Conservation (phyloP, 2,329 filamentous ascomycete genomes). For the Allantophomopsis cytisporea region DNA sequence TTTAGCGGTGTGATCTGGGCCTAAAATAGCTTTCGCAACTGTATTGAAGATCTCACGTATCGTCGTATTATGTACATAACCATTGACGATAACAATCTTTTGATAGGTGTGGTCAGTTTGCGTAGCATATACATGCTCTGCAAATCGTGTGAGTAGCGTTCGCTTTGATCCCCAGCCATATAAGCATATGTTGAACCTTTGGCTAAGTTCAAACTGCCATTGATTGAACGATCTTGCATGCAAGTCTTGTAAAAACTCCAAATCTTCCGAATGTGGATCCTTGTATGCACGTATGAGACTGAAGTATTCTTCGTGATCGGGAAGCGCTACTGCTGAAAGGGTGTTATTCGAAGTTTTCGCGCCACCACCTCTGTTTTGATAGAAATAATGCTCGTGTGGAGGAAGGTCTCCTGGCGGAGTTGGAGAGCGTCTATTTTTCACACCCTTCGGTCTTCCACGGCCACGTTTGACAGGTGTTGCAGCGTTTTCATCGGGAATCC, state of each 20-base stretch:
- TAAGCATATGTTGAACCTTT: slow-evolving; percentile 79
- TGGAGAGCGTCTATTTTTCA: slow-evolving; percentile 38
- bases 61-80: slow-evolving; percentile 56
- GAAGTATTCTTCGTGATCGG: slow-evolving; percentile 91
- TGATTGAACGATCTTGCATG: slow-evolving; percentile 78
- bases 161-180: slow-evolving; percentile 92
- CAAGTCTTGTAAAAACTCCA: slow-evolving; percentile 57
- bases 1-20: slow-evolving; percentile 20
- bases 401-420: slow-evolving; percentile 62
- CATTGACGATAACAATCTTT: slow-evolving; percentile 75
- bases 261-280: slow-evolving; percentile 59
- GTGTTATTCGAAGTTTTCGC: slow-evolving; percentile 81
- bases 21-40: slow-evolving; percentile 48
- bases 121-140: slow-evolving; percentile 47
- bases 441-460: slow-evolving; percentile 27
- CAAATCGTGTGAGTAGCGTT: slow-evolving; percentile 60
- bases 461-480: slow-evolving; percentile 38
- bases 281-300: slow-evolving; percentile 42
- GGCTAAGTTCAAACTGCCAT: slow-evolving; percentile 80
- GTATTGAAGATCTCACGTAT: slow-evolving; percentile 58
- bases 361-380: slow-evolving; percentile 72
- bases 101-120: slow-evolving; percentile 15
- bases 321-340: slow-evolving; percentile 56
- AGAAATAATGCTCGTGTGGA: slow-evolving; percentile 85
- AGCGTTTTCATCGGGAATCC: slow-evolving; percentile 1